Conservation (phyloP, 306 rosid genomes). For the Ochetophila trinervis region DNA sequence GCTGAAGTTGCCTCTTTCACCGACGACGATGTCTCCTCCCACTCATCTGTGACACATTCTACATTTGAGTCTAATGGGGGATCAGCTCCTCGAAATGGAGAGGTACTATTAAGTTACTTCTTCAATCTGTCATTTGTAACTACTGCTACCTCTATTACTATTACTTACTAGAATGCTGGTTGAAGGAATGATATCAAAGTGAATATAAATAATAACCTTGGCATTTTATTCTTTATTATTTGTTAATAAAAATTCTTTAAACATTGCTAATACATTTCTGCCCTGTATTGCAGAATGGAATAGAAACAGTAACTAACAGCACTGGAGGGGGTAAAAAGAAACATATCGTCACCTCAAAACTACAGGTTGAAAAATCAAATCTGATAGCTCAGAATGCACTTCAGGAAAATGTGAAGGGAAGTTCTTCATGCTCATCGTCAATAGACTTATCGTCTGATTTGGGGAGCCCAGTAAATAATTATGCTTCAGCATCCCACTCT, state of each 20-base stretch:
- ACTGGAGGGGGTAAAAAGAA: constrained; percentile 37
- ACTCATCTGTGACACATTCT: constrained; percentile 60
- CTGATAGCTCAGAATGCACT: constrained; percentile 33
- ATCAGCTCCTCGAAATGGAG: constrained; percentile 41
- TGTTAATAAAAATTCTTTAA: background rate
- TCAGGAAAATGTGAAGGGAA: constrained; percentile 37
- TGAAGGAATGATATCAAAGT: background rate
- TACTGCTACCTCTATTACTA: background rate
- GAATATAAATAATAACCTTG: background rate
- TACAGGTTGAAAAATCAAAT: constrained; percentile 39
- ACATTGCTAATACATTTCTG: background rate
- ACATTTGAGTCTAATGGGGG: constrained; percentile 40
- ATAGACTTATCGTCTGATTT: constrained; percentile 54
- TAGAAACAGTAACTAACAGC: constrained; percentile 27
- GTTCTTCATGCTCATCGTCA: constrained; percentile 53
- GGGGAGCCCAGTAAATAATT: constrained; percentile 59
- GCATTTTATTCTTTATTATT: background rate
- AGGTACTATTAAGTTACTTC: constrained; percentile 43
- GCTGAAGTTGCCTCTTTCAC: constrained; percentile 65
- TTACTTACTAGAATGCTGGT: background rate
- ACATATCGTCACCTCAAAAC: constrained; percentile 34
- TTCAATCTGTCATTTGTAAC: constrained; percentile 12
- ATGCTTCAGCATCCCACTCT: constrained; percentile 36
- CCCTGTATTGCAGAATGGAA: constrained; percentile 51
- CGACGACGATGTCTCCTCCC: constrained; percentile 94